Evolutionary conservation across 2,329 filamentous ascomycete species (phyloP).

Genomic region (Coniella vitis): DNA sequence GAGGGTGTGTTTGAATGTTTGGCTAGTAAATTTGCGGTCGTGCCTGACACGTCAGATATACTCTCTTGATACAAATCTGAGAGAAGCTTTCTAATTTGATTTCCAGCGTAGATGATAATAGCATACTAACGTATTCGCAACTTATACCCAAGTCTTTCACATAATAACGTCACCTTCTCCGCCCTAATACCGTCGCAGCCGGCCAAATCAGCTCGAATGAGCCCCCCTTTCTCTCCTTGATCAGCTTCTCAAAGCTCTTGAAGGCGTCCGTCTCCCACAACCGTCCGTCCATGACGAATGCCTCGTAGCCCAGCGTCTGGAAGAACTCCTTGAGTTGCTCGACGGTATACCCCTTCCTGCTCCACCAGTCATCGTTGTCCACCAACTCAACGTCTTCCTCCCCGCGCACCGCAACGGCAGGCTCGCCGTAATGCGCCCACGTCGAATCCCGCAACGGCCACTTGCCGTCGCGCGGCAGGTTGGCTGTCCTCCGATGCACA

Average conservation of each 20-base stretch:
- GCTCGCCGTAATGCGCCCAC: conserved; percentile 3
- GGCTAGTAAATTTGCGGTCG: too few relatives aligned
- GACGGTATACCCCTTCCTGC: neutral
- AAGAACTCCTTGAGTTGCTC: conserved; percentile 10
- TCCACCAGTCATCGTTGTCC: neutral
- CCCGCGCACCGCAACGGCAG: neutral
- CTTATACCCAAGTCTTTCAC: too few relatives aligned
- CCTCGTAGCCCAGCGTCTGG: conserved; percentile 6
- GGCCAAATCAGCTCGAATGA: conserved; percentile 5
- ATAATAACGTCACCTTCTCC: too few relatives aligned
- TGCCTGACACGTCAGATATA: too few relatives aligned
- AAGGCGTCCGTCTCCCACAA: conserved; percentile 5
- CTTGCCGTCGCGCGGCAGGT: conserved; percentile 5
- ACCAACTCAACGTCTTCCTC: neutral
- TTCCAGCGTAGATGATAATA: too few relatives aligned
- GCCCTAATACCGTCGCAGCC: neutral
- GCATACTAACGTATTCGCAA: too few relatives aligned
- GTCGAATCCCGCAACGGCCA: conserved; percentile 7
- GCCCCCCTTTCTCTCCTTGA: neutral
- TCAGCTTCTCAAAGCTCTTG: neutral
- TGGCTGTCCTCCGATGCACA: conserved; percentile 4
- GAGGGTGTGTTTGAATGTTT: too few relatives aligned
- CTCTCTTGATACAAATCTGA: too few relatives aligned
- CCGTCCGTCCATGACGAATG: conserved; percentile 4
- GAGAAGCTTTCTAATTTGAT: too few relatives aligned